These are phyloP conservation scores for Protomyces gravidus DNA, from an alignment of 1,139 yeast genomes.

Conservation along the genomic window DNA sequence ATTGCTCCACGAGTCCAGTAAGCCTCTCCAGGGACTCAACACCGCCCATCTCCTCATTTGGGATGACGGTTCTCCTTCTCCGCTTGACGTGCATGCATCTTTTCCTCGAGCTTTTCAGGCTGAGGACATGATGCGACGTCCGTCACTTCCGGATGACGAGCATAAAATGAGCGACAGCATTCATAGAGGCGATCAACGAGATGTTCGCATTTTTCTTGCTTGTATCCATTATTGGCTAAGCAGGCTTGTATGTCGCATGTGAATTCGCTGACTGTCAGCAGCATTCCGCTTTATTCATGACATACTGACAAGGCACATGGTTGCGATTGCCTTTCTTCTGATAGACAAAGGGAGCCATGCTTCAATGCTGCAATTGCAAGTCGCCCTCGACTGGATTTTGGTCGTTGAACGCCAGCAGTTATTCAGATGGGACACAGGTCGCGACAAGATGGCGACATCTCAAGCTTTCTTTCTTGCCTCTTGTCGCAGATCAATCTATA, in stretches of 20 bases:
- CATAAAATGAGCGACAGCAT: constrained; percentile 19
- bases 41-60: neutral
- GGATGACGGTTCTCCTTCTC: neutral
- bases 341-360: neutral
- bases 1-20: too few relatives aligned
- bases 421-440: too few relatives aligned
- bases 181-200: constrained; percentile 23
- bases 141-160: constrained; percentile 12
- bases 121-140: constrained; percentile 19
- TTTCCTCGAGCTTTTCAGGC: constrained; percentile 6
- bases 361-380: too few relatives aligned
- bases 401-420: too few relatives aligned
- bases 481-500: too few relatives aligned
- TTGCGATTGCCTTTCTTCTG: neutral
- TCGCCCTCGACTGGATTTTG: too few relatives aligned
- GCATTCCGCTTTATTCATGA: neutral
- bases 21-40: too few relatives aligned
- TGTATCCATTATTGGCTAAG: constrained; percentile 16
- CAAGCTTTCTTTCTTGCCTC: too few relatives aligned
- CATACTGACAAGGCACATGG: neutral
- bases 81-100: constrained; percentile 9
- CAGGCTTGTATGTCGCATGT: constrained; percentile 23
- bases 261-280: neutral
- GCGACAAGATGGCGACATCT: too few relatives aligned
- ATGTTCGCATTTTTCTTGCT: constrained; percentile 23